Evolutionary conservation across 805 yeast species (phyloP).

Genomic region (Lipomyces mesembrius): DNA sequence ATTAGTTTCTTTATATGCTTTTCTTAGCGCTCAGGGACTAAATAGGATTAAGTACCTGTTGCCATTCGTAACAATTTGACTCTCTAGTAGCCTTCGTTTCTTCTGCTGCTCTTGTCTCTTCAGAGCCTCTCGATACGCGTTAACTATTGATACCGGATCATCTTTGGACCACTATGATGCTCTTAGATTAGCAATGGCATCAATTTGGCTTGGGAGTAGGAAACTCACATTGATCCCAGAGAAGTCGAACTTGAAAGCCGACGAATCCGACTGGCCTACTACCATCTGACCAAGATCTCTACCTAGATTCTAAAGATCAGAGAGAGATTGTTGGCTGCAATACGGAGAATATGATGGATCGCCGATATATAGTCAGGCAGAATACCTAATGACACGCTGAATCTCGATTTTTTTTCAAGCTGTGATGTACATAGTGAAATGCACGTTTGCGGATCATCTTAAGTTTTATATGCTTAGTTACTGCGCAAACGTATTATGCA

Average conservation of each 20-base stretch:
- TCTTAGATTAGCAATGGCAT: background rate
- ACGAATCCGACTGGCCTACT: slow-evolving; percentile 5
- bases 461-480: too few relatives aligned
- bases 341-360: background rate
- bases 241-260: slow-evolving; percentile 33
- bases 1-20: background rate
- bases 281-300: background rate
- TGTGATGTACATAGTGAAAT: too few relatives aligned
- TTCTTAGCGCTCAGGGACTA: too few relatives aligned
- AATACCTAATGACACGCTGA: too few relatives aligned
- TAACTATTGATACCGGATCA: slow-evolving; percentile 41
- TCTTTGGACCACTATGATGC: slow-evolving; percentile 34
- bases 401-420: background rate
- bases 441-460: too few relatives aligned
- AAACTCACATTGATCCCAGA: slow-evolving; percentile 34
- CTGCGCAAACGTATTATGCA: too few relatives aligned
- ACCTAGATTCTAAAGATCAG: background rate
- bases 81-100: slow-evolving; percentile 18
- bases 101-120: slow-evolving; percentile 28
- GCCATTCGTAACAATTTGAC: slow-evolving; percentile 1
- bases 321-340: background rate
- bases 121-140: slow-evolving; percentile 43
- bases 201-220: background rate
- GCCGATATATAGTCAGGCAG: background rate
- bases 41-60: background rate